These are phyloP conservation scores for Pyricularia sp. DNA, from an alignment of 2,329 filamentous ascomycete genomes.

Conservation along the genomic window DNA sequence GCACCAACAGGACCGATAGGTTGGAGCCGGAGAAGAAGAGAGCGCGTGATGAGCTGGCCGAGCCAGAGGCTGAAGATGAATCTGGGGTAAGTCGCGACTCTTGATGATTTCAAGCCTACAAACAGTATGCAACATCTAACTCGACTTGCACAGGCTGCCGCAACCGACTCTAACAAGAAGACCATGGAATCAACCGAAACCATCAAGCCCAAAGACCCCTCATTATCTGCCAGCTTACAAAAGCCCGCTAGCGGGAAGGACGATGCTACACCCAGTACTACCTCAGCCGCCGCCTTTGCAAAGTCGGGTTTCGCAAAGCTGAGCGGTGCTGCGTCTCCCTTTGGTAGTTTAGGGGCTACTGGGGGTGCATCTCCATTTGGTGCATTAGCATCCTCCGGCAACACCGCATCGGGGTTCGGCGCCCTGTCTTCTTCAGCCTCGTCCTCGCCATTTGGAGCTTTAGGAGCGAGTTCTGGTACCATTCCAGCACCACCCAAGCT, in stretches of 20 bases:
- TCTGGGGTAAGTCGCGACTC: background rate
- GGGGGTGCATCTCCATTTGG: conserved; percentile 34
- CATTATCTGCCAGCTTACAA: conserved; percentile 10
- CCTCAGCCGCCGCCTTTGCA: conserved; percentile 55
- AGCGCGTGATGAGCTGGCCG: conserved; percentile 38
- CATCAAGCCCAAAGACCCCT: conserved; percentile 8
- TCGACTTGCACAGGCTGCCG: background rate
- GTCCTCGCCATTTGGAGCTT: conserved; percentile 23
- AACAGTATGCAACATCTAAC: background rate
- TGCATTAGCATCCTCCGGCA: background rate
- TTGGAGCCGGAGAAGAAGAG: conserved; percentile 59
- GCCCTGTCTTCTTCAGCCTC: conserved; percentile 28
- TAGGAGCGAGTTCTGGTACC: conserved; percentile 17
- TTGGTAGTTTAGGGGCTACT: conserved; percentile 43
- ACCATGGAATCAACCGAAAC: background rate
- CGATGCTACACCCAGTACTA: background rate
- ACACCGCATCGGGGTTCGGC: conserved; percentile 13
- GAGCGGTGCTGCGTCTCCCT: conserved; percentile 53
- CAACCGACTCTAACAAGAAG: background rate
- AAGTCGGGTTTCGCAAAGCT: conserved; percentile 61
- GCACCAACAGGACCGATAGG: conserved; percentile 37
- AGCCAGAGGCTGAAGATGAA: conserved; percentile 23
- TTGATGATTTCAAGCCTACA: background rate
- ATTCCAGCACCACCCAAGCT: conserved; percentile 31
- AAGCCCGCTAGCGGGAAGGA: conserved; percentile 8